A percentile compares a stretch with the other conserved stretches of the same genome.
phyloP scores from a whole-genome alignment of 148 eudicot genomes.

The Camellia lanceoleosa region DNA sequence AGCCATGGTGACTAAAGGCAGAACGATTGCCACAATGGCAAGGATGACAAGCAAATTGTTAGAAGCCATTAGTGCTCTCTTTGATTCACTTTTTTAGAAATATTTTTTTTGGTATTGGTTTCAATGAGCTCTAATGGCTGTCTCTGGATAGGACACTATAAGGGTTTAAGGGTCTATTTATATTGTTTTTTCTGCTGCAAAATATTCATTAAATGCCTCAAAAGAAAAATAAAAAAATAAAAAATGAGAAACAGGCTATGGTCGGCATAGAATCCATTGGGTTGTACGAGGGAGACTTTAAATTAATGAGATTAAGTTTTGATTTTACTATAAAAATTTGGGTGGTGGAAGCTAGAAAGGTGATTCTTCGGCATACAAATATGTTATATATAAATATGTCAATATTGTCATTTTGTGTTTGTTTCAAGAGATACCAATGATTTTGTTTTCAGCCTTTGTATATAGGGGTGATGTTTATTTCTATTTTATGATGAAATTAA shows the following conservation, averaged over 20 bases:
- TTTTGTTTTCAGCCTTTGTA: too few species aligned
- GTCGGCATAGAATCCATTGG: neutral
- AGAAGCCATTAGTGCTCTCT: neutral
- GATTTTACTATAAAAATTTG: neutral
- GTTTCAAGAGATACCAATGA: too few species aligned
- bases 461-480: neutral
- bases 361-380: too few species aligned
- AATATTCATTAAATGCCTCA: neutral
- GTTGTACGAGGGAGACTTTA: neutral
- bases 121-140: neutral
- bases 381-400: neutral
- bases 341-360: neutral
- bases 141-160: neutral
- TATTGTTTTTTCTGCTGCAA: neutral
- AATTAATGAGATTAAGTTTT: too few species aligned
- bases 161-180: neutral
- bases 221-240: neutral
- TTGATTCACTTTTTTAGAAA: neutral
- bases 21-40: neutral
- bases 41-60: neutral
- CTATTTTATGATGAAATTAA: too few species aligned
- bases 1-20: slow-evolving; percentile 11
- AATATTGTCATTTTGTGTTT: neutral
- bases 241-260: neutral
- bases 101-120: neutral